Conservation (phyloP, 164 flowering plant genomes). For the Amborella trichopoda region DNA sequence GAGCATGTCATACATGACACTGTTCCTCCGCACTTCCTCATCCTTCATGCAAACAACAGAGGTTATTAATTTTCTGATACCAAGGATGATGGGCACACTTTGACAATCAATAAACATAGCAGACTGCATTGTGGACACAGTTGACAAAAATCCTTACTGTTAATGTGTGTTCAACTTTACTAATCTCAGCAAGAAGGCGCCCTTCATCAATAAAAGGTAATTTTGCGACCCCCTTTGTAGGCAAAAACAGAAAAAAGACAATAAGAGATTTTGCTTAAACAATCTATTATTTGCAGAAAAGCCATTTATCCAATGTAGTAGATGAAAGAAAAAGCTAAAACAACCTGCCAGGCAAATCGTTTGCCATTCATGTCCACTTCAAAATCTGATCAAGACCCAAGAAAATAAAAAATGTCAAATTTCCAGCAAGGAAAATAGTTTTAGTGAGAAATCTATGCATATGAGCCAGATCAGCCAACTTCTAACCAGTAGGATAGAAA, state of each 20-base stretch:
- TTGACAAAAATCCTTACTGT: slow-evolving; percentile 35
- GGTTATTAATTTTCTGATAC: not conserved
- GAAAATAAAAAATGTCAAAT: too few species aligned
- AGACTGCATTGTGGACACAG: not conserved
- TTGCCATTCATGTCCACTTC: slow-evolving; percentile 99
- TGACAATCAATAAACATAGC: not conserved
- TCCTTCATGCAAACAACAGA: slow-evolving; percentile 31
- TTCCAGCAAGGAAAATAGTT: too few species aligned
- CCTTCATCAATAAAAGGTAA: slow-evolving; percentile 92
- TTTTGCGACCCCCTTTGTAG: slow-evolving; percentile 95
- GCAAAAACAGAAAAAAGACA: slow-evolving; percentile 4
- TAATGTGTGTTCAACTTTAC: slow-evolving; percentile 65
- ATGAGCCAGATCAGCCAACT: not conserved
- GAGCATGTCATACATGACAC: slow-evolving; percentile 79
- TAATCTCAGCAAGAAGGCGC: slow-evolving; percentile 76
- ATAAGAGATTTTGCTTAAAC: not conserved
- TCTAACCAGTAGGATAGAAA: slow-evolving; percentile 90
- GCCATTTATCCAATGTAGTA: not conserved
- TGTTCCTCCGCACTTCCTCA: slow-evolving; percentile 83
- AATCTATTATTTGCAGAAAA: not conserved
- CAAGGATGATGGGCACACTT: not conserved
- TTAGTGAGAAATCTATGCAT: not conserved
- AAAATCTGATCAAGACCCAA: slow-evolving; percentile 49
- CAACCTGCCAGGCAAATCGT: slow-evolving; percentile 92
- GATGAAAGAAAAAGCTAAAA: slow-evolving; percentile 6